These are phyloP conservation scores for Trametes elegans DNA, from an alignment of 768 basidiomycete species.

Conservation along the genomic window DNA sequence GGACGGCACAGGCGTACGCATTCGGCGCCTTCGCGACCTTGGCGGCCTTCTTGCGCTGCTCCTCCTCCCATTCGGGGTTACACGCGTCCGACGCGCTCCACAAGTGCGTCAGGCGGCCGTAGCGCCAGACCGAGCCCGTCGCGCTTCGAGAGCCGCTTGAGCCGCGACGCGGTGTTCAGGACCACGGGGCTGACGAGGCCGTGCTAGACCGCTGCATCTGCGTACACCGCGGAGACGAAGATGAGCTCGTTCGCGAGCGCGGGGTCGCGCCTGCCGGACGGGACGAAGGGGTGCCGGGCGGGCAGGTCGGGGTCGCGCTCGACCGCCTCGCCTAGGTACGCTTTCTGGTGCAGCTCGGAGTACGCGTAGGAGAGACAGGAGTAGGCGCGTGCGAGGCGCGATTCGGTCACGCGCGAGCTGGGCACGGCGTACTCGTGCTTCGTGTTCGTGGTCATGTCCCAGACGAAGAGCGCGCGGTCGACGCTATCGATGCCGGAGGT, in stretches of 20 bases:
- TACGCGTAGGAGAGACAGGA: not conserved
- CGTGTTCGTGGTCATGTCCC: not conserved
- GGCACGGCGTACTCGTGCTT: not conserved
- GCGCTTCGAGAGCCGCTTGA: not conserved
- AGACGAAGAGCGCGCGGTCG: constrained; percentile 2
- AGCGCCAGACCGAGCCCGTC: not conserved
- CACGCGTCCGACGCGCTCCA: constrained; percentile 8
- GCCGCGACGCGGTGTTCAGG: not conserved
- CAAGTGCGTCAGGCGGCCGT: not conserved
- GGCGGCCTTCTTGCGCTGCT: not conserved
- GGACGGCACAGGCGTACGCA: constrained; percentile 12
- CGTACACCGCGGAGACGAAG: constrained; percentile 8
- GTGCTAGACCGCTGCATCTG: not conserved
- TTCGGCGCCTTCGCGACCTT: constrained; percentile 8
- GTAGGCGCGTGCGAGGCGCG: constrained; percentile 3
- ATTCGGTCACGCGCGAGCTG: not conserved
- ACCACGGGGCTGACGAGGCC: constrained; percentile 8
- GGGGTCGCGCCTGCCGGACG: not conserved
- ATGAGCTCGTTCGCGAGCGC: not conserved
- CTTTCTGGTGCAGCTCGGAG: constrained; percentile 2
- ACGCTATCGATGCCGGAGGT: not conserved
- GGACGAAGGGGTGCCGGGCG: not conserved
- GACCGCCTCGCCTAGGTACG: not conserved
- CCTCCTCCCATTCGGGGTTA: not conserved
- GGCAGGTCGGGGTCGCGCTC: not conserved